Evolutionary conservation across 2,329 filamentous ascomycete species (phyloP).

Genomic region (Colletotrichum sublineola): DNA sequence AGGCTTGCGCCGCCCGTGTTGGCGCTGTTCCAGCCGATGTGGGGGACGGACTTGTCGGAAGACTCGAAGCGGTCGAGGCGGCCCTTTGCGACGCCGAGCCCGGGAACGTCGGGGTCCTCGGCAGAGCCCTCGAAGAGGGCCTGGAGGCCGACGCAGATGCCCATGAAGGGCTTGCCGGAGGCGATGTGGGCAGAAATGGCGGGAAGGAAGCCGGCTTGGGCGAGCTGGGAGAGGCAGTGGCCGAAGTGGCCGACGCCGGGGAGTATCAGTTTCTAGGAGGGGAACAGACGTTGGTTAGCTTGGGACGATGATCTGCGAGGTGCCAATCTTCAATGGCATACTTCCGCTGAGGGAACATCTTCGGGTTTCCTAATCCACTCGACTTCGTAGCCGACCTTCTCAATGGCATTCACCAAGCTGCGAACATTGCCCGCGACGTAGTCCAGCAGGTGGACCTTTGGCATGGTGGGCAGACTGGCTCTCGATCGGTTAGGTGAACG

Average conservation of each 20-base stretch:
- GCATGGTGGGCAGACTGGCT: constrained; percentile 65
- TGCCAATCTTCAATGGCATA: constrained; percentile 56
- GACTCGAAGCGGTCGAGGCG: constrained; percentile 83
- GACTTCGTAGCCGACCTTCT: constrained; percentile 92
- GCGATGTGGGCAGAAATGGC: constrained; percentile 86
- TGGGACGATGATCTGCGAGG: not conserved
- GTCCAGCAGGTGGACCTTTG: constrained; percentile 82
- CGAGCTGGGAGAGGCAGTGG: constrained; percentile 90
- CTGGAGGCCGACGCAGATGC: constrained; percentile 95
- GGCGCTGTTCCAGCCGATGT: constrained; percentile 98
- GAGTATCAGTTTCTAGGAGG: constrained; percentile 84
- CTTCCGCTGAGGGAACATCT: constrained; percentile 87
- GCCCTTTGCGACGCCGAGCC: constrained; percentile 81
- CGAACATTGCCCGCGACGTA: constrained; percentile 98
- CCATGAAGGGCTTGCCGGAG: constrained; percentile 97
- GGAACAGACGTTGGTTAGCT: constrained; percentile 6
- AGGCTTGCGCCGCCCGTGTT: constrained; percentile 71
- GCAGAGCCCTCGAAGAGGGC: constrained; percentile 88
- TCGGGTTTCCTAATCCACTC: constrained; percentile 91
- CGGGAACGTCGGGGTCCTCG: constrained; percentile 79
- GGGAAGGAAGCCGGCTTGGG: constrained; percentile 84
- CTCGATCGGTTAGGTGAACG: not conserved
- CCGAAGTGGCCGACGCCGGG: constrained; percentile 98
- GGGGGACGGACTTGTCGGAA: constrained; percentile 88
- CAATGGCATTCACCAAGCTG: constrained; percentile 96